Conservation (phyloP, 139 green algal species). For the Edaphochlamys debaryana region DNA sequence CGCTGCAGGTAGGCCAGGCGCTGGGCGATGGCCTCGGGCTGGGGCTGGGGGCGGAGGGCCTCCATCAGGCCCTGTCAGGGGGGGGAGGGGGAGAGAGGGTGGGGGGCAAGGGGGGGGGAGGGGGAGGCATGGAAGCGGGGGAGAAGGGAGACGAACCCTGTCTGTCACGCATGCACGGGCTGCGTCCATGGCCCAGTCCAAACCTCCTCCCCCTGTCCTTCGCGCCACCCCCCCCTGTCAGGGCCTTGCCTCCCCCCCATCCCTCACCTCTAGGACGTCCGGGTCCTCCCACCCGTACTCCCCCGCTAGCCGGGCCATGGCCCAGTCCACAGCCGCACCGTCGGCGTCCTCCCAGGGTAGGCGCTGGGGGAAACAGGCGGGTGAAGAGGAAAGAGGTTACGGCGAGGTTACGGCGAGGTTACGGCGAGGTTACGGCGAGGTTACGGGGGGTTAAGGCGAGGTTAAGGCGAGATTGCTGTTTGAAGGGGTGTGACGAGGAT, state of each 20-base stretch:
- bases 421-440: no score
- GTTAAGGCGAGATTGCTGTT: no score
- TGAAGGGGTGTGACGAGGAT: neutral
- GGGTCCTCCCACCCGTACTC: conserved; percentile 36
- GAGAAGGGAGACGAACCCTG: no score
- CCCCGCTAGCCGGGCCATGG: conserved; percentile 28
- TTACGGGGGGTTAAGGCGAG: no score
- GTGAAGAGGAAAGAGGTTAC: no score
- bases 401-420: no score
- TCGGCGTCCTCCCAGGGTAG: conserved; percentile 49
- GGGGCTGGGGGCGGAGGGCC: neutral
- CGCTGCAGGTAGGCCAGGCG: conserved; percentile 31
- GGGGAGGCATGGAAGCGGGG: neutral
- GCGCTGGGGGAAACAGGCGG: neutral
- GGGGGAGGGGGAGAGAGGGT: neutral
- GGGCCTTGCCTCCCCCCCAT: no score
- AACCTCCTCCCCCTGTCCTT: neutral
- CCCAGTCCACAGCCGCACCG: conserved; percentile 43
- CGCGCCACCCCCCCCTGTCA: neutral
- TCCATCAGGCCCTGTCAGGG: conserved; percentile 19
- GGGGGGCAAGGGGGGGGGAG: neutral
- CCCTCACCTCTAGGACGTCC: conserved; percentile 34
- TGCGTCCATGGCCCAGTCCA: no score
- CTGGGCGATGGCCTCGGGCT: conserved; percentile 32
- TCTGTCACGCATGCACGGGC: no score